phyloP scores from a whole-genome alignment of 768 basidiomycete species.

The Phylloporus rhodoxanthus region DNA sequence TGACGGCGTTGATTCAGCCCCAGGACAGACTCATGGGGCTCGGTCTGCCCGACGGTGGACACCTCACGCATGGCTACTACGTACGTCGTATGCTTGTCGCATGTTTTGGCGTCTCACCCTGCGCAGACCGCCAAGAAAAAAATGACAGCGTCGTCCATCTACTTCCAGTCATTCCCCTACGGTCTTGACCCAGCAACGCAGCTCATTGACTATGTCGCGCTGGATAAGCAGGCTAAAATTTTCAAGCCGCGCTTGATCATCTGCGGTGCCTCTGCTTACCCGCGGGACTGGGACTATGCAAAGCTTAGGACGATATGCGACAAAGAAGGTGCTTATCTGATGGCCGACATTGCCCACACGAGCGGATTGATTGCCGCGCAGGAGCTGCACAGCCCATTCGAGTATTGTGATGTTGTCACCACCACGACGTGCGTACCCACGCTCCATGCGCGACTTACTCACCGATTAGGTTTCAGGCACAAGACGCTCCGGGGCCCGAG shows the following conservation, averaged over 20 bases:
- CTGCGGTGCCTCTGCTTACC: conserved; percentile 98
- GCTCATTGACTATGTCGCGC: conserved; percentile 79
- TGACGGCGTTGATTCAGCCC: conserved; percentile 93
- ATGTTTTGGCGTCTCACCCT: conserved; percentile 1
- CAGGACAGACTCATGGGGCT: conserved; percentile 99
- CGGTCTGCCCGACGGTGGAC: conserved; percentile 95
- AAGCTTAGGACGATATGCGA: conserved; percentile 75
- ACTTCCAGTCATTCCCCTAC: conserved; percentile 98
- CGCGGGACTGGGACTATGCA: conserved; percentile 95
- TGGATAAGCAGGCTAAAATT: conserved; percentile 82
- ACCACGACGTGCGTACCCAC: conserved; percentile 75
- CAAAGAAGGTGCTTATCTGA: conserved; percentile 85
- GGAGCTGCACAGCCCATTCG: conserved; percentile 87
- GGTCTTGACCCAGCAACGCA: conserved; percentile 75
- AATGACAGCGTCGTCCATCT: conserved; percentile 99
- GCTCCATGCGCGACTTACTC: background rate
- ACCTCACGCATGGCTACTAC: conserved; percentile 97
- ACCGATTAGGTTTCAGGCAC: conserved; percentile 47
- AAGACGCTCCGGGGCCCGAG: conserved; percentile 98
- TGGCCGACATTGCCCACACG: conserved; percentile 98
- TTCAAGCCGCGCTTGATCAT: conserved; percentile 95
- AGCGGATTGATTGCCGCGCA: conserved; percentile 91
- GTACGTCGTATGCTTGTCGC: conserved; percentile 37
- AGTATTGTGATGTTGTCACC: conserved; percentile 94
- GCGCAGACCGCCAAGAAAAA: conserved; percentile 94